These are phyloP conservation scores for Keithomyces neogunnii DNA, from an alignment of 2,329 filamentous ascomycete species.

Conservation along the genomic window DNA sequence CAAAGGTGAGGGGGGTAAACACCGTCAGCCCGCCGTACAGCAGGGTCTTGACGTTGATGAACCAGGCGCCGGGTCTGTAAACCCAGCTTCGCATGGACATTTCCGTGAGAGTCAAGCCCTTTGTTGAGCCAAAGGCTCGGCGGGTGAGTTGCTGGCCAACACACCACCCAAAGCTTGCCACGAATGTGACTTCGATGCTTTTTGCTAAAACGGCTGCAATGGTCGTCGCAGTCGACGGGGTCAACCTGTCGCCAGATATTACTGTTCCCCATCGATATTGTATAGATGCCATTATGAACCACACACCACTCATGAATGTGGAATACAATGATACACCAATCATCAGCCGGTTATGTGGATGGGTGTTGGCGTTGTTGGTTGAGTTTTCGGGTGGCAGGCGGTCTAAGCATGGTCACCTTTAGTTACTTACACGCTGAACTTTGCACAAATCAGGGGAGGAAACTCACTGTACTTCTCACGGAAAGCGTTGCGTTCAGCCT, in stretches of 20 bases:
- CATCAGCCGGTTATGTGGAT: no score
- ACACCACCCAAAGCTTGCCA: conserved; percentile 67
- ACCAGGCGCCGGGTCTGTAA: conserved; percentile 61
- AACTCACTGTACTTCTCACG: no score
- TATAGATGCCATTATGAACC: conserved; percentile 51
- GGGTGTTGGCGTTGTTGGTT: no score
- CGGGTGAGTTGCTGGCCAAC: conserved; percentile 68
- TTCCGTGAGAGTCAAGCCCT: conserved; percentile 65
- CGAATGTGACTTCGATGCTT: conserved; percentile 68
- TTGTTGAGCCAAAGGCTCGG: conserved; percentile 51
- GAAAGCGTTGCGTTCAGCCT: no score
- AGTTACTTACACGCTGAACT: no score
- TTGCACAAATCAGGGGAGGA: no score
- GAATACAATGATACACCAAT: conserved; percentile 37
- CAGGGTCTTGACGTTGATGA: conserved; percentile 60
- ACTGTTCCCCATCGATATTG: conserved; percentile 53
- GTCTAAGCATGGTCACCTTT: no score
- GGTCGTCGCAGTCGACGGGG: conserved; percentile 56
- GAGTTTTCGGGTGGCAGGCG: no score
- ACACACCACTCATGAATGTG: conserved; percentile 56
- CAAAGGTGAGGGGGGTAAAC: conserved; percentile 55
- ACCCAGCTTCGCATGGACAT: conserved; percentile 73
- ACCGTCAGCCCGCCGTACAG: conserved; percentile 55
- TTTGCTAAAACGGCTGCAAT: conserved; percentile 65
- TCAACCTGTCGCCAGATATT: conserved; percentile 41